These are phyloP conservation scores for Haplosporangium gracile DNA, from an alignment of 192 early-diverging fungal genomes.

Conservation along the genomic window DNA sequence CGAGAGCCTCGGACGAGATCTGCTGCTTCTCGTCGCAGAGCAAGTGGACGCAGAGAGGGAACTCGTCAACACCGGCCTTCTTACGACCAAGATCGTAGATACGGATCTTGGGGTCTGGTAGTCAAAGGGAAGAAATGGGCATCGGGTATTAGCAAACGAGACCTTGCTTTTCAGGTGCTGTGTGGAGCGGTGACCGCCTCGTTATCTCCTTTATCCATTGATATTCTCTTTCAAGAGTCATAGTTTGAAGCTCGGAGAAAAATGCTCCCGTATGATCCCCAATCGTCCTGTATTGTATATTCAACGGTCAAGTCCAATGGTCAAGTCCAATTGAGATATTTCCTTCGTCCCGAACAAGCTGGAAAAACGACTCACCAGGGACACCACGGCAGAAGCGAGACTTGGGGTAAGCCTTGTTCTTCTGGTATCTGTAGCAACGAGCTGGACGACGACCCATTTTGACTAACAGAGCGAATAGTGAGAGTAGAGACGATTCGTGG, in stretches of 20 bases:
- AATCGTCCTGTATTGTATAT: neutral
- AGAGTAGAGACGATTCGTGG: neutral
- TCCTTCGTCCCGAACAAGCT: neutral
- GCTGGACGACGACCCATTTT: conserved; percentile 99
- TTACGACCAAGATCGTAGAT: conserved; percentile 98
- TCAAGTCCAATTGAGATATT: neutral
- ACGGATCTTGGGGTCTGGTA: conserved; percentile 95
- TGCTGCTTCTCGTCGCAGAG: conserved; percentile 98
- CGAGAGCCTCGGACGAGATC: conserved; percentile 97
- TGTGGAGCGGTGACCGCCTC: too few species aligned
- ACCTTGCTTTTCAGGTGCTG: too few species aligned
- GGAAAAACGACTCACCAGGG: conserved; percentile 67
- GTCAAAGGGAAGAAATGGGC: conserved; percentile 98
- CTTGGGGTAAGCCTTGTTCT: conserved; percentile 99
- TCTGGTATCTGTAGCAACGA: conserved; percentile 99
- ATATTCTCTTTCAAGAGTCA: neutral
- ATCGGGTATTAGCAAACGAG: conserved; percentile 97
- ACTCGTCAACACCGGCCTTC: conserved; percentile 98
- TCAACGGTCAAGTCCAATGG: neutral
- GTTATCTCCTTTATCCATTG: too few species aligned
- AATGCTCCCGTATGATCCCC: neutral
- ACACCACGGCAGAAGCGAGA: conserved; percentile 99
- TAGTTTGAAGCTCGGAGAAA: neutral
- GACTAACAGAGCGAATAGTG: conserved; percentile 17
- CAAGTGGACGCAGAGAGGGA: conserved; percentile 97